Evolutionary conservation across 2,329 filamentous ascomycete genomes (phyloP), one percentile per base, ranked within the genome.

Genomic region (Cercospora zeae-maydis): DNA sequence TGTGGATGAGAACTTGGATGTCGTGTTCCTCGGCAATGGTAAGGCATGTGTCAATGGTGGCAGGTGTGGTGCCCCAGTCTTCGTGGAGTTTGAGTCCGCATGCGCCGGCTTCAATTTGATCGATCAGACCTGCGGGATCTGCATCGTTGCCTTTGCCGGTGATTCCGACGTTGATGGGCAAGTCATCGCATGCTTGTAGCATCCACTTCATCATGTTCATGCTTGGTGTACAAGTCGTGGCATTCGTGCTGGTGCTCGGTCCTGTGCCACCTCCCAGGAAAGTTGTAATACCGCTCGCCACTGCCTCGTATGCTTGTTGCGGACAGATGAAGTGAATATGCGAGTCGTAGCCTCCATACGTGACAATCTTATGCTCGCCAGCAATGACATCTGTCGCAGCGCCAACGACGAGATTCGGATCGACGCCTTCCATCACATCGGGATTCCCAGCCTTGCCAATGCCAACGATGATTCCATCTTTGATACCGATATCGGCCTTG

Each of bases 311-410:
- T 1, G 88, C 88, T 78, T 98, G 93, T 74, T 98, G 93, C 2
- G 93, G 93, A 73, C 93, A 97, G 75, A 98, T 97, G 72, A 93
- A 91, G 76, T 98, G 93, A 66, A 96, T 92, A 71, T 97, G 93
- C 3, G 89, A 86, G 76, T 98, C 93, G 66, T 96, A 86, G 0
- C 90, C 93, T 68, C 93, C 93, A 1, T 92, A 90, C 0, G 93
- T 98, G 58, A 98, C 79, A 66, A 98, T 97, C 79, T 91, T 91
- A 70, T 90, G 87, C 78, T 98, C 93, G 13, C 87, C 93, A 16
- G 93, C 92, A 74, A 98, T 87, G 21, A 97, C 91, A 80, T 98
- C 93, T 0, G 93, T 98, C 69, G 90, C 91, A 66, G 88, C 89
- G 10, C 93, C 93, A 9, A 97, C 86, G 1, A 96, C 80, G 87